Percentiles rank a stretch among this genome's conserved stretches.
phyloP scores from a whole-genome alignment of 768 basidiomycete genomes.

The Tricholoma hemisulphureum region DNA sequence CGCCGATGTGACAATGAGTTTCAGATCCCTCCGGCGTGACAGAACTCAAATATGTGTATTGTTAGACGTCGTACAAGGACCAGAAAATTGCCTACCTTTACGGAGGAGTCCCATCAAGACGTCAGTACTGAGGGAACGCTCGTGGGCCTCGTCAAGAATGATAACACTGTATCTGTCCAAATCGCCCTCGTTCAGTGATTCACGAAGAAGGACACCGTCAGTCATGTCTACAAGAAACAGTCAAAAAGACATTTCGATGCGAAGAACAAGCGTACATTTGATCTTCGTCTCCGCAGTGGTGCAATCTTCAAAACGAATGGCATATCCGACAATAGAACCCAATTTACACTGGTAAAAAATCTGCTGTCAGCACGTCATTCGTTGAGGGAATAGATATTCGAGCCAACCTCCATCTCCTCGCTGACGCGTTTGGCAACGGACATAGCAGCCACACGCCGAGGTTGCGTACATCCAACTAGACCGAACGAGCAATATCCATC shows the following conservation, averaged over 20 bases:
- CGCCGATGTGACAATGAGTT: constrained; percentile 96
- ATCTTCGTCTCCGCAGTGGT: constrained; percentile 93
- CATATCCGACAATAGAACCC: constrained; percentile 90
- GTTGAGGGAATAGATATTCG: background rate
- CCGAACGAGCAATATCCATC: constrained; percentile 92
- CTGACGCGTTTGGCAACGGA: constrained; percentile 99
- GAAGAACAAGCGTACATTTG: constrained; percentile 66
- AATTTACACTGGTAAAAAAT: constrained; percentile 66
- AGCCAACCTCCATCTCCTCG: constrained; percentile 93
- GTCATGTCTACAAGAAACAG: constrained; percentile 77
- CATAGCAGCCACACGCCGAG: constrained; percentile 98
- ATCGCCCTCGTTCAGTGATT: constrained; percentile 98
- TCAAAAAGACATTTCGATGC: background rate
- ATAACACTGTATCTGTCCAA: constrained; percentile 95
- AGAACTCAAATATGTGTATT: constrained; percentile 51
- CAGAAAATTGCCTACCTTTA: constrained; percentile 65
- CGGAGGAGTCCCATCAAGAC: constrained; percentile 94
- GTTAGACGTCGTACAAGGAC: background rate
- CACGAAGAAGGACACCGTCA: constrained; percentile 96
- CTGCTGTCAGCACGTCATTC: background rate
- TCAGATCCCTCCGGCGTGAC: constrained; percentile 87
- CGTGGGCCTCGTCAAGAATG: constrained; percentile 99
- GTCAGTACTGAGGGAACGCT: constrained; percentile 95
- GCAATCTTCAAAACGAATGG: constrained; percentile 98
- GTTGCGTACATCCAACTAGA: constrained; percentile 95